Base-by-base conservation (phyloP, 305 asterid species). In the Fraxinus xanthoxyloides region DNA sequence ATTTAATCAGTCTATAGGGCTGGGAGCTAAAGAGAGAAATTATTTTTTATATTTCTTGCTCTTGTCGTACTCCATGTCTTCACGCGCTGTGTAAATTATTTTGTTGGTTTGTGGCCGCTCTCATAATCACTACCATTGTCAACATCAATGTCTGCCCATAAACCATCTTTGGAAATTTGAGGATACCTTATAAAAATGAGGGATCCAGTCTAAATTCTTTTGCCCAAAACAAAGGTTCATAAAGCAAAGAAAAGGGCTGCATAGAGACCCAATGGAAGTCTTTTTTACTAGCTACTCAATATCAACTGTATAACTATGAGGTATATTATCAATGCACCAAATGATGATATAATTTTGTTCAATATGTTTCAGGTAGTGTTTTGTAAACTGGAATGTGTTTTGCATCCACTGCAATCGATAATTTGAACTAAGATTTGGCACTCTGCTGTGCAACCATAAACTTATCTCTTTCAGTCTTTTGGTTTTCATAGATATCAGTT, bases 401-500 rank as follows among this genome's bases (percentile, higher is more conserved):
- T 48, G 15, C 40, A 76, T 48, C 40, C 79, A 76, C 70, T 76
- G 35, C 36, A 48, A 61, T 21, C 21, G 43, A 76, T 74, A n/a
- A 12, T 24, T 19, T 28, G 40, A 31, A 81, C 17, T 28, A 59
- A 46, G 78, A 77, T 73, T 56, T 31, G n/a, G 4, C 77, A 76
- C 26, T 75, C 74, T 77, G 59, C 43, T 77, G 67, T 77, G 77
- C 36, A 35, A 75, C 72, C 75, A 70, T 69, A 24, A 77, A 69
- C 76, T 77, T 78, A 78, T 82, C 72, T 80, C 43, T 81, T 48
- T 82, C 69, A 30, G 54, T 79, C 82, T 65, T 85, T 82, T 83
- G 85, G 70, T 56, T 79, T 84, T 17, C 77, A 46, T 88, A 96
- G 98, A 92, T 84, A 84, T 84, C 89, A 84, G 72, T 90, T 91